Evolutionary conservation across 169 alveolate genomes (phyloP).

Genomic region (Eimeria zaria): DNA sequence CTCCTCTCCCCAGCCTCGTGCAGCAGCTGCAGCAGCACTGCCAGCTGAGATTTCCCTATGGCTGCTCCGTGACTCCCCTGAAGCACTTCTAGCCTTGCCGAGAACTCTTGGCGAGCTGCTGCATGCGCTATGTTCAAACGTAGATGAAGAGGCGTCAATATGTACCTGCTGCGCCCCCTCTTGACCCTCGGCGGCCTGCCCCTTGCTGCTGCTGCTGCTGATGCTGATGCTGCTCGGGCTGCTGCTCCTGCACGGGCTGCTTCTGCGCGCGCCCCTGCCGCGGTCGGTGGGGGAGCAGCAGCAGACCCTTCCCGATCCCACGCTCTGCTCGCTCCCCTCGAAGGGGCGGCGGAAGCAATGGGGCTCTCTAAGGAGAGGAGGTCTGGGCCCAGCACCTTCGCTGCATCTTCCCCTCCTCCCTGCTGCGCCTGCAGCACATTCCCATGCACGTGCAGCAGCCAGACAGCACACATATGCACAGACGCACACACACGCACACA

Average conservation of each 20-base stretch:
- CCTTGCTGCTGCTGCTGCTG: background rate
- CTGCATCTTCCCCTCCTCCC: background rate
- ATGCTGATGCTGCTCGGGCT: background rate
- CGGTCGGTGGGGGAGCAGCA: background rate
- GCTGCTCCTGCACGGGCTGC: background rate
- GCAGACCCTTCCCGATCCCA: background rate
- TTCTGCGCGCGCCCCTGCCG: background rate
- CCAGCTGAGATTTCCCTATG: constrained; percentile 88
- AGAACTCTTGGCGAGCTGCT: constrained; percentile 86
- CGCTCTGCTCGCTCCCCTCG: background rate
- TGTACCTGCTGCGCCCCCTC: constrained; percentile 79
- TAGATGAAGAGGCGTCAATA: constrained; percentile 86
- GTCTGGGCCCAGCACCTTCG: background rate
- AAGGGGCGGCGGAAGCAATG: constrained; percentile 1
- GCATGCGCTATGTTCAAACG: constrained; percentile 85
- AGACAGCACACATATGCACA: background rate
- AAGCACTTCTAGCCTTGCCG: constrained; percentile 87
- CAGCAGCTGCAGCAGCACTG: constrained; percentile 90
- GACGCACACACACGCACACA: no score
- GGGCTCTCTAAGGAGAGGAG: background rate
- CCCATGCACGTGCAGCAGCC: background rate
- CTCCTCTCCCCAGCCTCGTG: constrained; percentile 88
- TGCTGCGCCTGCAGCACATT: background rate
- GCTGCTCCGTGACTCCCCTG: constrained; percentile 89
- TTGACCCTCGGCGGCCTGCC: background rate